Evolutionary conservation across 805 yeast species (phyloP).

Genomic region (Candida oleophila): DNA sequence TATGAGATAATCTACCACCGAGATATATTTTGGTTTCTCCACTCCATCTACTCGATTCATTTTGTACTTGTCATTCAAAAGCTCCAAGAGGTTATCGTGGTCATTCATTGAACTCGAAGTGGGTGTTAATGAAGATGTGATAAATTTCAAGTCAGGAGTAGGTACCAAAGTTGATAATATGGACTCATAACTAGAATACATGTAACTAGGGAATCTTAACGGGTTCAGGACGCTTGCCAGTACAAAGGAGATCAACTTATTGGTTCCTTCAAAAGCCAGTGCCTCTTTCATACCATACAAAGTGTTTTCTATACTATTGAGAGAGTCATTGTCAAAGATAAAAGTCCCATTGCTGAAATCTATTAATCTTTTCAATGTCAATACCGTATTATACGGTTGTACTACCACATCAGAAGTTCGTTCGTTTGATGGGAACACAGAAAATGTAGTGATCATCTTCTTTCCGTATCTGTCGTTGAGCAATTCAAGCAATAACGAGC

Average conservation of each 20-base stretch:
- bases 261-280: slow-evolving; percentile 75
- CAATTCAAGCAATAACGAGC: slow-evolving; percentile 75
- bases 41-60: slow-evolving; percentile 55
- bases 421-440: slow-evolving; percentile 81
- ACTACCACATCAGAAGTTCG: slow-evolving; percentile 92
- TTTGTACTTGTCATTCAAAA: slow-evolving; percentile 73
- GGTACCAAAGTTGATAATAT: slow-evolving; percentile 82
- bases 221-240: slow-evolving; percentile 86
- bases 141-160: slow-evolving; percentile 65
- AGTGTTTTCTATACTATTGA: slow-evolving; percentile 66
- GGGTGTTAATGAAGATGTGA: slow-evolving; percentile 41
- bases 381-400: slow-evolving; percentile 89
- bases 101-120: slow-evolving; percentile 71
- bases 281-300: slow-evolving; percentile 26
- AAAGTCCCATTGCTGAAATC: slow-evolving; percentile 83
- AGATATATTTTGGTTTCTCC: slow-evolving; percentile 48
- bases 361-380: slow-evolving; percentile 77
- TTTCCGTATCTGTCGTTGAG: slow-evolving; percentile 77
- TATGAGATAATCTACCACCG: slow-evolving; percentile 67
- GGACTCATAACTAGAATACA: slow-evolving; percentile 82
- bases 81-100: slow-evolving; percentile 79
- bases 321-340: slow-evolving; percentile 89
- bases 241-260: slow-evolving; percentile 81
- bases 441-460: slow-evolving; percentile 79
- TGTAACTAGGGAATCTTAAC: slow-evolving; percentile 85